Conservation (phyloP, 2,329 filamentous ascomycete genomes). For the Xylariaceae sp. region DNA sequence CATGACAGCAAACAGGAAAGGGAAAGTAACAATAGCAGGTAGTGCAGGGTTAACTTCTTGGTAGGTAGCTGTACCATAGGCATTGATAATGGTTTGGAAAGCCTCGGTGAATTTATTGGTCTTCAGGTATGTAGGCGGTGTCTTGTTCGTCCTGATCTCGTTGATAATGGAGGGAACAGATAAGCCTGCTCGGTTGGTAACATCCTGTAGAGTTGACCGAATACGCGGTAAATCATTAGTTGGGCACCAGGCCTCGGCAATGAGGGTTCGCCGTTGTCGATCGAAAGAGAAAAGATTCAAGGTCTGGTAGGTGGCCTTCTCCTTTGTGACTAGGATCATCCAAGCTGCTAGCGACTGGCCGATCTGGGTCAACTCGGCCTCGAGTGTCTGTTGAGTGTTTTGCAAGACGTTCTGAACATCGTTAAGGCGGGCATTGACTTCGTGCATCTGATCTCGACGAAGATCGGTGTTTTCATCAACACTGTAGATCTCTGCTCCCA, state of each 20-base stretch:
- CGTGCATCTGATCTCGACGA: slow-evolving; percentile 92
- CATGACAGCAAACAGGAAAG: slow-evolving; percentile 99
- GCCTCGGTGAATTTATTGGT: slow-evolving; percentile 98
- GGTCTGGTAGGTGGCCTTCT: slow-evolving; percentile 96
- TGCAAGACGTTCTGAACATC: slow-evolving; percentile 91
- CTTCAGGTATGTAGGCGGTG: slow-evolving; percentile 94
- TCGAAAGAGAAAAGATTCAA: slow-evolving; percentile 98
- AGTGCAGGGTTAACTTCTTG: slow-evolving; percentile 96
- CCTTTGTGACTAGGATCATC: slow-evolving; percentile 98
- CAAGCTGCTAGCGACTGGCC: slow-evolving; percentile 90
- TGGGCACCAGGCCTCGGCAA: slow-evolving; percentile 97
- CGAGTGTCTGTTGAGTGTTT: slow-evolving; percentile 93
- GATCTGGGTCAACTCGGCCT: slow-evolving; percentile 92
- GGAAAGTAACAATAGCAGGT: slow-evolving; percentile 95
- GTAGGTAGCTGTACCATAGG: slow-evolving; percentile 97
- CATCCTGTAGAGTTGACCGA: slow-evolving; percentile 91
- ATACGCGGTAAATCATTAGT: slow-evolving; percentile 89
- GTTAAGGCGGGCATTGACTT: slow-evolving; percentile 91
- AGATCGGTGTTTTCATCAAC: slow-evolving; percentile 98
- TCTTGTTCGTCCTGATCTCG: slow-evolving; percentile 96
- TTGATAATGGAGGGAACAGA: slow-evolving; percentile 99
- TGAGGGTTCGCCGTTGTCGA: slow-evolving; percentile 90
- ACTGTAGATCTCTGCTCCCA: slow-evolving; percentile 93
- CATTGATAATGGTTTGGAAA: slow-evolving; percentile 98
- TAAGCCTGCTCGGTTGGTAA: slow-evolving; percentile 92